Evolutionary conservation across 345 rosid genomes (phyloP).

Genomic region (Gossypium turneri): DNA sequence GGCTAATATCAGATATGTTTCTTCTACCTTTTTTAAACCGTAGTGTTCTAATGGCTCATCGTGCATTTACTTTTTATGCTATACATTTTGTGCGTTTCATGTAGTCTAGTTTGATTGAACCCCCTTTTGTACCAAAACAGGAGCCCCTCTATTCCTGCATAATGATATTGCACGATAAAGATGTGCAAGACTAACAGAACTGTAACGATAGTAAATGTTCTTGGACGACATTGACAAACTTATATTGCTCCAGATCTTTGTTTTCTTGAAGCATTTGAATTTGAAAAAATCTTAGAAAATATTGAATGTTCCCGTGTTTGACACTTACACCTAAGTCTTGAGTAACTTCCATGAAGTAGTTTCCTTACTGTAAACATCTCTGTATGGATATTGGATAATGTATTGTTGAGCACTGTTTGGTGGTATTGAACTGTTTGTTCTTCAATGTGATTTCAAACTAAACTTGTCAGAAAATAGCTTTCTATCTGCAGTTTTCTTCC

Average conservation of each 20-base stretch:
- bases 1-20: not conserved
- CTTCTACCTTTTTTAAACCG: not conserved
- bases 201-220: not conserved
- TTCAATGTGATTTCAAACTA: not conserved
- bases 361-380: not conserved
- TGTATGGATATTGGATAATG: not conserved
- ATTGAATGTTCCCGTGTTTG: too few species aligned
- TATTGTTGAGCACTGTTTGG: too few species aligned
- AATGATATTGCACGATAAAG: not conserved
- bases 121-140: not conserved
- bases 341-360: not conserved
- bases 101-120: not conserved
- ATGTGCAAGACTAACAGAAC: not conserved
- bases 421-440: not conserved
- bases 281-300: too few species aligned
- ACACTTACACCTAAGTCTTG: too few species aligned
- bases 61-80: not conserved
- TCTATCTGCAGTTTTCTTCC: not conserved
- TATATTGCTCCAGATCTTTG: too few species aligned
- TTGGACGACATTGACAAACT: not conserved
- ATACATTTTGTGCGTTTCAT: not conserved
- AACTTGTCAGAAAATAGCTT: too few species aligned
- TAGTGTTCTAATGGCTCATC: not conserved
- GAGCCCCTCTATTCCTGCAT: not conserved
- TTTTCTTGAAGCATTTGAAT: too few species aligned